Percentiles rank a stretch among this genome's conserved stretches.
Evolutionary conservation across 2,329 filamentous ascomycete genomes (phyloP).

Genomic region (Calonectria crousiana): DNA sequence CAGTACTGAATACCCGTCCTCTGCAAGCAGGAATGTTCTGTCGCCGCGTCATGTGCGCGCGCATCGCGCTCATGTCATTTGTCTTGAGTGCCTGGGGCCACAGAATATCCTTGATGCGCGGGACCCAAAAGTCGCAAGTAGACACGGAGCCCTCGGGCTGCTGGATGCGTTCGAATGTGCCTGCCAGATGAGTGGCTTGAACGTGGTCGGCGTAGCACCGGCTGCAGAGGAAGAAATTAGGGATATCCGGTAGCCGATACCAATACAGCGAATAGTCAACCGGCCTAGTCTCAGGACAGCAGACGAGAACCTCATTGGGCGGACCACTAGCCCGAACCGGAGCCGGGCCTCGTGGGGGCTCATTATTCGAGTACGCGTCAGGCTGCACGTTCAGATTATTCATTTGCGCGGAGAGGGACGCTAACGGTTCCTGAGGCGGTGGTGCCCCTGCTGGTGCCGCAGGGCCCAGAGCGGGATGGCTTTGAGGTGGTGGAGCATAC

Average conservation of each 20-base stretch:
- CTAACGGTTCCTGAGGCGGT: constrained; percentile 21
- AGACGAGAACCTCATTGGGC: constrained; percentile 38
- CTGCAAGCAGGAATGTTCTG: constrained; percentile 46
- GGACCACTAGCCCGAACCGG: constrained; percentile 37
- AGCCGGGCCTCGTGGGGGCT: constrained; percentile 24
- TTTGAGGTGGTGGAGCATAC: neutral
- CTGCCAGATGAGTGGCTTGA: constrained; percentile 43
- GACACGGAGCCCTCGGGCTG: constrained; percentile 46
- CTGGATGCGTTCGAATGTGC: constrained; percentile 45
- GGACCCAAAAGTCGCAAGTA: constrained; percentile 45
- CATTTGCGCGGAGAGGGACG: constrained; percentile 33
- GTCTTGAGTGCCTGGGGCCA: constrained; percentile 48
- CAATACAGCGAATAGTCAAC: constrained; percentile 49
- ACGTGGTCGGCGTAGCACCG: constrained; percentile 56
- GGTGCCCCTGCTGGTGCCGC: neutral
- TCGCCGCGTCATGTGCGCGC: constrained; percentile 46
- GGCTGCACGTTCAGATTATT: constrained; percentile 26
- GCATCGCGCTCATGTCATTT: constrained; percentile 40
- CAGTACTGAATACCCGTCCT: constrained; percentile 34
- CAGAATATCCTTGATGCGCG: constrained; percentile 50
- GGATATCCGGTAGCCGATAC: constrained; percentile 44
- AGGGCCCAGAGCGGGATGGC: neutral
- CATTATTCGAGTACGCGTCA: neutral
- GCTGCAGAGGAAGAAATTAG: constrained; percentile 54
- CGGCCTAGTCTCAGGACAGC: constrained; percentile 45